These are phyloP conservation scores for Pouteria glomerata DNA, from an alignment of 148 eudicot genomes.

Conservation along the genomic window DNA sequence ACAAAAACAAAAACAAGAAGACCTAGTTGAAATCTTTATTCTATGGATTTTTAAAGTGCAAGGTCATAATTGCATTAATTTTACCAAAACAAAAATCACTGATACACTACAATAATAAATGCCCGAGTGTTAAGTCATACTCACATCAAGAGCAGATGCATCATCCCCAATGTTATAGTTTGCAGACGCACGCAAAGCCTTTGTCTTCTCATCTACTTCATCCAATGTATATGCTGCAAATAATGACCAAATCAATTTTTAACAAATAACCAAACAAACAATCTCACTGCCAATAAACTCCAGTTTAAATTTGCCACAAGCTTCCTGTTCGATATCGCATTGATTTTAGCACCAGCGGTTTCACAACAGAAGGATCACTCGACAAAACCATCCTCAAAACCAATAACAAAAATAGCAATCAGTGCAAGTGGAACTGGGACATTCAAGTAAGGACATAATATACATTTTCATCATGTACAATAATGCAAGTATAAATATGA, in stretches of 20 bases:
- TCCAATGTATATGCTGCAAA: conserved; percentile 69
- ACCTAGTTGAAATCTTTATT: background rate
- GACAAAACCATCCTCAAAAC: background rate
- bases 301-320: background rate
- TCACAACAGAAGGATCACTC: background rate
- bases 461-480: background rate
- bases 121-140: conserved; percentile 16
- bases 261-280: background rate
- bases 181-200: conserved; percentile 51
- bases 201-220: conserved; percentile 76
- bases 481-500: background rate
- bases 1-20: no score
- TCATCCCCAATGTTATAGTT: conserved; percentile 33
- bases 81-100: background rate
- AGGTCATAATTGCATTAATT: background rate
- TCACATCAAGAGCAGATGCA: conserved; percentile 49
- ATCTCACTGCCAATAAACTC: background rate
- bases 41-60: background rate
- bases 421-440: background rate
- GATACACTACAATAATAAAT: background rate
- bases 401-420: background rate
- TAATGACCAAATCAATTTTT: background rate
- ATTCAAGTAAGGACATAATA: background rate
- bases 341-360: background rate
- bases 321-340: background rate